Conservation (phyloP, 176 grass and related monocot genomes). For the Aegilops umbellulata region DNA sequence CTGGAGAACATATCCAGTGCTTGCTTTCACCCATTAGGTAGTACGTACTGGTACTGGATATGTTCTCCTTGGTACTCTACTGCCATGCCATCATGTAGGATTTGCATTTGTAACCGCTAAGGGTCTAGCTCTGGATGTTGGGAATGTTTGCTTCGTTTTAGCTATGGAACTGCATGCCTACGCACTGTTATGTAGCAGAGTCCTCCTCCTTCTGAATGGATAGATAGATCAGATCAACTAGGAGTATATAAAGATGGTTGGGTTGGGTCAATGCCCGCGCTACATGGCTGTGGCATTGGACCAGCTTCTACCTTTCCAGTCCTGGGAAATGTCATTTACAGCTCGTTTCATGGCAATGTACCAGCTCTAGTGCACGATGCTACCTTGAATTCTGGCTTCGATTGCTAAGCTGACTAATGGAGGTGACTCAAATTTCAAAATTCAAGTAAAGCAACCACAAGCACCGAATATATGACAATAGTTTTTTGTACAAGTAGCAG, state of each 20-base stretch:
- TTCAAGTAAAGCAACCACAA: not conserved
- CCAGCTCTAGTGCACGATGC: slow-evolving; percentile 6
- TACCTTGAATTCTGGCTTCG: not conserved
- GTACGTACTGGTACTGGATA: not conserved
- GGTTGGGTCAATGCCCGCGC: slow-evolving; percentile 9
- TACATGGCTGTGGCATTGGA: slow-evolving; percentile 21
- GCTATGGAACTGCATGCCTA: slow-evolving; percentile 21
- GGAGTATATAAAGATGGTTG: slow-evolving; percentile 37
- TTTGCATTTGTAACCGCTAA: not conserved
- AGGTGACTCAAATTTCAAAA: not conserved
- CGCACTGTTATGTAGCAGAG: slow-evolving; percentile 7
- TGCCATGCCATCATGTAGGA: not conserved
- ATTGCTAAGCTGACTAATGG: not conserved
- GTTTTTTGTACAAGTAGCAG: not conserved
- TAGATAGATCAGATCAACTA: slow-evolving; percentile 46
- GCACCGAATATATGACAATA: not conserved
- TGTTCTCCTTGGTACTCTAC: not conserved
- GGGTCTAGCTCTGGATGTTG: slow-evolving; percentile 25
- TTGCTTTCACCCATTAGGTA: not conserved
- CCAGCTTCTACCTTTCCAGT: slow-evolving; percentile 15
- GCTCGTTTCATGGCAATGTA: slow-evolving; percentile 18
- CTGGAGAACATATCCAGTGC: not conserved
- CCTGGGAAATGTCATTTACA: slow-evolving; percentile 9
- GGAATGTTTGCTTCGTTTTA: slow-evolving; percentile 30
- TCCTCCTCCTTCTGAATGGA: slow-evolving; percentile 27